A percentile compares a stretch with the other conserved stretches of the same genome.
Conservation (phyloP, 2,329 filamentous ascomycete genomes). For the Magnaporthiopsis poae region DNA sequence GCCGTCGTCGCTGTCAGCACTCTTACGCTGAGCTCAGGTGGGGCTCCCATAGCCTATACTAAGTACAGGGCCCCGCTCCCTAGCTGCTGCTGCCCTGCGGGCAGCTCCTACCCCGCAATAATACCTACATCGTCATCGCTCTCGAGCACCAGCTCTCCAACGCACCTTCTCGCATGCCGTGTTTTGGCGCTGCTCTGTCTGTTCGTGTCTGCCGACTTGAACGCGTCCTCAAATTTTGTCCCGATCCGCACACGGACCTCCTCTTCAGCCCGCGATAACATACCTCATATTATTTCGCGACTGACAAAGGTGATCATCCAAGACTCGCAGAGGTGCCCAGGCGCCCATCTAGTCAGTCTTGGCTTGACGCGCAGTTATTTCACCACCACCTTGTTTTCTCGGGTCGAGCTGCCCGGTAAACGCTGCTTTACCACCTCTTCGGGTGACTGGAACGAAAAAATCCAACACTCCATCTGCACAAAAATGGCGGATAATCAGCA, state of each 20-base stretch:
- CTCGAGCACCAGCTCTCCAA: background rate
- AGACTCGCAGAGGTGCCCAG: background rate
- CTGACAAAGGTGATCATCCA: background rate
- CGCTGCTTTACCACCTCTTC: background rate
- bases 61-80: background rate
- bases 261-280: background rate
- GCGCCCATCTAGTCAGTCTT: background rate
- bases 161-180: background rate
- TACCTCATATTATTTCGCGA: background rate
- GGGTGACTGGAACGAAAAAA: background rate
- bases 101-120: conserved; percentile 1
- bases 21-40: background rate
- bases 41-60: background rate
- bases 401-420: background rate
- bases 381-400: background rate
- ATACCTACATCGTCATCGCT: conserved; percentile 3
- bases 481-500: conserved; percentile 2
- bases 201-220: background rate
- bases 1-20: background rate
- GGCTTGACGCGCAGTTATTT: background rate
- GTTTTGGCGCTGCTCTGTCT: background rate
- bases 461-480: background rate
- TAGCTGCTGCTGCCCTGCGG: background rate
- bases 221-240: background rate
- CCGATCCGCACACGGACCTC: background rate